phyloP scores from a whole-genome alignment of 2,329 filamentous ascomycete species.

The Pseudofabraea citricarpa region DNA sequence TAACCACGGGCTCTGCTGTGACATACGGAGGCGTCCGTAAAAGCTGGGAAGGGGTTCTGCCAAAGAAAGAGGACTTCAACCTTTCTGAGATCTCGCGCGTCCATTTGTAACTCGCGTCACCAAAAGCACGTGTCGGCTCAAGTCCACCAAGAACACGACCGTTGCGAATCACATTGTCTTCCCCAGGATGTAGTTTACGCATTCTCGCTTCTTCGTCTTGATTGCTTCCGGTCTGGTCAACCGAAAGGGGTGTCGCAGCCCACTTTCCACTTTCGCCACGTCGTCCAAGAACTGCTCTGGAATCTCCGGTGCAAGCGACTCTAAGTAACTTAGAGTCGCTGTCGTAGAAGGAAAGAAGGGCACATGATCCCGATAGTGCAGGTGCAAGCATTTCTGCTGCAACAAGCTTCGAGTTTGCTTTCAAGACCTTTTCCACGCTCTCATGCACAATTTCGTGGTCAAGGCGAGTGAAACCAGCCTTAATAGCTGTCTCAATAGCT shows the following conservation, averaged over 20 bases:
- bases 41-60: constrained; percentile 68
- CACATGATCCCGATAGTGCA: constrained; percentile 94
- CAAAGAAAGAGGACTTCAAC: constrained; percentile 83
- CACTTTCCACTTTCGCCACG: constrained; percentile 78
- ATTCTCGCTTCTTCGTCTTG: constrained; percentile 78
- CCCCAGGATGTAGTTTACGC: constrained; percentile 80
- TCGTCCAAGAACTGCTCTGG: constrained; percentile 86
- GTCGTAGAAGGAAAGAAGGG: constrained; percentile 94
- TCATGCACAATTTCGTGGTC: constrained; percentile 94
- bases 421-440: constrained; percentile 86
- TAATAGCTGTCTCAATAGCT: constrained; percentile 86
- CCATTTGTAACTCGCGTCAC: constrained; percentile 98
- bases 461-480: constrained; percentile 80
- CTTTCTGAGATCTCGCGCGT: constrained; percentile 76
- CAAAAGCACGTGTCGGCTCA: constrained; percentile 91
- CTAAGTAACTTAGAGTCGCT: constrained; percentile 78
- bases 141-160: constrained; percentile 88
- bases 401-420: constrained; percentile 81
- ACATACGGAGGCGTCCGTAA: constrained; percentile 94
- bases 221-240: constrained; percentile 91
- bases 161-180: constrained; percentile 81
- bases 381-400: constrained; percentile 90
- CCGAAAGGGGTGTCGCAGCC: constrained; percentile 83
- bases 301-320: constrained; percentile 95
- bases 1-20: constrained; percentile 91